Conservation (phyloP, 2,329 filamentous ascomycete genomes). For the Exophiala aquamarina region DNA sequence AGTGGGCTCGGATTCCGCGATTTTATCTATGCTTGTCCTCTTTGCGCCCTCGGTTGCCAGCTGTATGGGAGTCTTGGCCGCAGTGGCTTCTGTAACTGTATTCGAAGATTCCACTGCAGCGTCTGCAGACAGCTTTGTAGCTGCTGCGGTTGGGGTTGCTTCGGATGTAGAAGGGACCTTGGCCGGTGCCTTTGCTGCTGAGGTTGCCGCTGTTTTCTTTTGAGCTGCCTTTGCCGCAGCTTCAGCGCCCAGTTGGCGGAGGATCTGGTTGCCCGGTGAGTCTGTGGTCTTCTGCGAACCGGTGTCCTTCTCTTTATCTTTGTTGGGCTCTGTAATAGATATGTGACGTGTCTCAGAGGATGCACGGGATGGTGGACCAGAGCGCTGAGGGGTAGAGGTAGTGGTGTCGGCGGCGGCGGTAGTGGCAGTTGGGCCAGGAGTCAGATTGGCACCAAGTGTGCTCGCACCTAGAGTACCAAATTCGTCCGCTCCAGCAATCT, state of each 20-base stretch:
- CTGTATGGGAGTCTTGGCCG: slow-evolving; percentile 25
- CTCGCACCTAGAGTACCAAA: slow-evolving; percentile 22
- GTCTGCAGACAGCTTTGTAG: slow-evolving; percentile 16
- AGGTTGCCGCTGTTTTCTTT: slow-evolving; percentile 22
- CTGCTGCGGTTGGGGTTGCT: slow-evolving; percentile 13
- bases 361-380: slow-evolving; percentile 35
- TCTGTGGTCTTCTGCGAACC: slow-evolving; percentile 24
- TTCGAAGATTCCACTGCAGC: slow-evolving; percentile 20
- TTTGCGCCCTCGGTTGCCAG: slow-evolving; percentile 25
- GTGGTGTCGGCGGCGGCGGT: slow-evolving; percentile 33
- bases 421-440: slow-evolving; percentile 20
- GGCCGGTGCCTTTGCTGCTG: slow-evolving; percentile 14
- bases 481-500: slow-evolving; percentile 57
- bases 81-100: slow-evolving; percentile 17
- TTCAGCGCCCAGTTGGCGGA: slow-evolving; percentile 45
- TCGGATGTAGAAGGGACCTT: slow-evolving; percentile 13
- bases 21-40: slow-evolving; percentile 26
- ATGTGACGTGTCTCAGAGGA: slow-evolving; percentile 29
- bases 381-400: slow-evolving; percentile 38
- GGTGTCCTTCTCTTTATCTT: slow-evolving; percentile 12
- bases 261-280: slow-evolving; percentile 38
- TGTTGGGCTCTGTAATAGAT: slow-evolving; percentile 23
- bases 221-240: slow-evolving; percentile 33
- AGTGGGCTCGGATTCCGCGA: slow-evolving; percentile 20
- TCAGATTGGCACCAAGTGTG: slow-evolving; percentile 1